A percentile compares a stretch with the other conserved stretches of the same genome.
These are phyloP conservation scores for Amylocystis lapponica DNA, from an alignment of 768 basidiomycete genomes.

Conservation along the genomic window DNA sequence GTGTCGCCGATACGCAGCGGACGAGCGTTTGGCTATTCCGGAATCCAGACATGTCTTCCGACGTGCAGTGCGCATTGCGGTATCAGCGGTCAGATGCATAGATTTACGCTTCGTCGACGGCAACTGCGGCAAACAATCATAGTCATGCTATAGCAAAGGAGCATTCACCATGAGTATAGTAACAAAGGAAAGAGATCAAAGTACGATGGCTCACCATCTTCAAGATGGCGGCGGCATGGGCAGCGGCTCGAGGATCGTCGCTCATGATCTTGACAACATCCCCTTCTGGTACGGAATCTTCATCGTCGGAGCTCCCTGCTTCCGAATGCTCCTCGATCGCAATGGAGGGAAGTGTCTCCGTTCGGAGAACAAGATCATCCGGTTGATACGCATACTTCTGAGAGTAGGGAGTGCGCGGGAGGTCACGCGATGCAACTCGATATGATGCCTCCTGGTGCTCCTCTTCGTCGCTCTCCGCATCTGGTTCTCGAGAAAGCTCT, in stretches of 20 bases:
- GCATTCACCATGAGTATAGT: constrained; percentile 3
- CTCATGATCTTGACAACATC: constrained; percentile 83
- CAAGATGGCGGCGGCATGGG: constrained; percentile 88
- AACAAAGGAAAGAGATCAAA: not conserved
- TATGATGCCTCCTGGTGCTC: constrained; percentile 6
- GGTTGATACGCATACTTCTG: too few relatives aligned
- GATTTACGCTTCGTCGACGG: constrained; percentile 13
- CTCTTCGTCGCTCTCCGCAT: constrained; percentile 12
- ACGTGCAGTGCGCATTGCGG: constrained; percentile 20
- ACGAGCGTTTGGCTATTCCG: constrained; percentile 23
- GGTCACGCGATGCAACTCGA: not conserved
- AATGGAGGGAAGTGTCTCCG: not conserved
- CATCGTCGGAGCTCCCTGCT: constrained; percentile 15
- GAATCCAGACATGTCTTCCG: constrained; percentile 30
- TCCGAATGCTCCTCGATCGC: not conserved
- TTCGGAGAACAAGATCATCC: not conserved
- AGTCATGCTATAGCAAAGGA: constrained; percentile 60
- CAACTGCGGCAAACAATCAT: constrained; percentile 69
- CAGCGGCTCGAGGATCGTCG: constrained; percentile 80
- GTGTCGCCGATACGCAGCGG: constrained; percentile 12
- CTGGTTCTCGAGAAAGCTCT: constrained; percentile 27
- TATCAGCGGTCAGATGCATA: constrained; percentile 11
- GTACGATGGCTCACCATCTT: constrained; percentile 58
- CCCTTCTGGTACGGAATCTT: constrained; percentile 37
- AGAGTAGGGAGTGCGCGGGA: not conserved